Conservation (phyloP, 2,329 filamentous ascomycete genomes). For the Amphichorda felina region DNA sequence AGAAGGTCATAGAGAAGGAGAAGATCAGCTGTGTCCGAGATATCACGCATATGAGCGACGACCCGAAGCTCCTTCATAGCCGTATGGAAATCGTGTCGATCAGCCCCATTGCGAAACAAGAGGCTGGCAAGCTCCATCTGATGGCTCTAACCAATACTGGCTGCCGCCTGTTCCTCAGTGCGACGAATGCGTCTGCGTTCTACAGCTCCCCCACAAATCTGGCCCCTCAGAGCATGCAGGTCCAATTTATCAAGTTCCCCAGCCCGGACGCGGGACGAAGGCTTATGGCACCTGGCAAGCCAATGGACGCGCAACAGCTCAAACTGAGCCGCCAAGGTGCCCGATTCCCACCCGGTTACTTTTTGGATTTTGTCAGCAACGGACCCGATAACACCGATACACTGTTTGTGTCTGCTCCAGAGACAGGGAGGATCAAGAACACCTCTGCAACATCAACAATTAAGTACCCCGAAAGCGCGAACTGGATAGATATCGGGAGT, state of each 20-base stretch:
- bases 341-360: conserved; percentile 78
- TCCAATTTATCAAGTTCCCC: conserved; percentile 94
- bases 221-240: conserved; percentile 88
- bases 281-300: conserved; percentile 18
- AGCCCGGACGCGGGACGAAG: conserved; percentile 33
- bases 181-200: conserved; percentile 63
- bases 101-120: conserved; percentile 66
- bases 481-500: conserved; percentile 65
- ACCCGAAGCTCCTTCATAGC: conserved; percentile 57
- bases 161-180: conserved; percentile 83
- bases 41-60: conserved; percentile 76
- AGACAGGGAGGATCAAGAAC: conserved; percentile 71
- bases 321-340: conserved; percentile 37
- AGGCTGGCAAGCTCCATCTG: conserved; percentile 74
- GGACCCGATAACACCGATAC: conserved; percentile 47
- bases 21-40: conserved; percentile 52
- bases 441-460: conserved; percentile 39
- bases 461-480: conserved; percentile 66
- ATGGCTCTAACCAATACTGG: conserved; percentile 87
- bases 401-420: conserved; percentile 78
- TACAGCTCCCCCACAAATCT: conserved; percentile 46
- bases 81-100: conserved; percentile 71
- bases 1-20: conserved; percentile 54
- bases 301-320: conserved; percentile 35
- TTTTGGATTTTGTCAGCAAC: conserved; percentile 69